Base-by-base conservation (phyloP, 306 rosid genomes). In the Acacia confusa region DNA sequence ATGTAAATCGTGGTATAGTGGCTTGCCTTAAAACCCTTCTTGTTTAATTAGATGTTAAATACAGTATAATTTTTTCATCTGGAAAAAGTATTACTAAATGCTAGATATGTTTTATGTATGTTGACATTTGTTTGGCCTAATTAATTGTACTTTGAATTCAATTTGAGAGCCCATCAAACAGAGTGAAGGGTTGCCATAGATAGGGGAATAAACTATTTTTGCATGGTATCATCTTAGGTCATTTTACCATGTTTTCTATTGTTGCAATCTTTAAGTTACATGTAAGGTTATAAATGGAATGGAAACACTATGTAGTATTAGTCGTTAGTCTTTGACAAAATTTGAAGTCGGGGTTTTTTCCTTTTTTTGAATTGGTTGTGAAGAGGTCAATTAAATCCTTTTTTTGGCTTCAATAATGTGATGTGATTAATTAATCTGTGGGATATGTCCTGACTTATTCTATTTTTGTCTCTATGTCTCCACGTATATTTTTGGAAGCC, bases 1-100 rank as follows among this genome's bases (percentile, higher is more conserved):
- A 96, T 82, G 90, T 88, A 66, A 88, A 91, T 89, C 86, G 84
- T 65, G 95, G 99, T 96, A 91, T 77, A 81, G 75, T 58, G 17
- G 73, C 74, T 52, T 45, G 32, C 74, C 47, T 69, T 34, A 47
- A 47, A 67, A 77, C 34, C 53, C 61, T 67, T 63, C 61, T 67
- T 63, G 58, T 78, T 78, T 78, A 65, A 48, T 72, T 60, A 71
- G 75, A 48, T 85, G 50, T 72, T 52, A 48, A 64, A n/a, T 41
- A 16, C 73, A 41, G 28, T 70, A 16, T 70, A 63, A 4, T 28
- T 15, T 28, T 63, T 63, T 63, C 40, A 63, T 15, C n/a, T 57
- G 28, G 24, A 63, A 27, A 63, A 15, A 6, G 40, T 28, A 63
- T 14, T 38, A 67, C 36, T 20, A 45, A 65, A 76, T 55, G 34